Evolutionary conservation across 257 asterid genomes (phyloP).

Genomic region (Striga asiatica): DNA sequence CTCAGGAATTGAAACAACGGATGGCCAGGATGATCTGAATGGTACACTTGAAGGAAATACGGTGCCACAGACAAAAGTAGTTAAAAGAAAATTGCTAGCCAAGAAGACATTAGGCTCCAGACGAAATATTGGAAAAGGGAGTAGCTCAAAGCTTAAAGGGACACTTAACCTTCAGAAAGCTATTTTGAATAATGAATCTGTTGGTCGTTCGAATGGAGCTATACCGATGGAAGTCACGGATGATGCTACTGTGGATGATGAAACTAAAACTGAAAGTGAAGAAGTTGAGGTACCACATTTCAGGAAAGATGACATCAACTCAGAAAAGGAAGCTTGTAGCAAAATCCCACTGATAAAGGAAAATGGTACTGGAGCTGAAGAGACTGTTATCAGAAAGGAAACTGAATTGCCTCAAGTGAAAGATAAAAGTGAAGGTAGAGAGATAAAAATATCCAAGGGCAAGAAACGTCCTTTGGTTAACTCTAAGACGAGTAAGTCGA

Average conservation of each 20-base stretch:
- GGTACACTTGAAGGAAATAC: constrained; percentile 21
- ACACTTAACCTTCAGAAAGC: constrained; percentile 26
- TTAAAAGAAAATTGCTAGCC: constrained; percentile 29
- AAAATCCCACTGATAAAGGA: constrained; percentile 1
- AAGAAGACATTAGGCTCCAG: constrained; percentile 48
- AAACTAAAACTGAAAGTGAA: constrained; percentile 37
- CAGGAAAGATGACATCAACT: constrained; percentile 14
- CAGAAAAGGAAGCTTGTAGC: constrained; percentile 17
- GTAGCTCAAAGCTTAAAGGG: constrained; percentile 31
- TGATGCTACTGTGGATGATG: constrained; percentile 24
- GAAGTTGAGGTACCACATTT: constrained; percentile 12
- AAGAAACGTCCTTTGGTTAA: constrained; percentile 35
- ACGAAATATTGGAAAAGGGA: constrained; percentile 29
- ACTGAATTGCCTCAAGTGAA: constrained; percentile 19
- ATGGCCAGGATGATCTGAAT: constrained; percentile 18
- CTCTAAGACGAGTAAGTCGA: constrained; percentile 20
- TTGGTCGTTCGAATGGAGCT: constrained; percentile 15
- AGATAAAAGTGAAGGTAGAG: constrained; percentile 17
- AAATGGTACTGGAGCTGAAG: constrained; percentile 20
- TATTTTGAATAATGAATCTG: constrained; percentile 12
- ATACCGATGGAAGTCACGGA: constrained; percentile 13
- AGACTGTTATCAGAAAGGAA: constrained; percentile 17
- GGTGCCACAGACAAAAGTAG: constrained; percentile 24
- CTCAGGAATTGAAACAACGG: constrained; percentile 15
- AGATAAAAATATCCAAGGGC: constrained; percentile 21